A percentile compares a stretch with the other conserved stretches of the same genome.
phyloP scores from a whole-genome alignment of 2,329 filamentous ascomycete genomes.

The Aspergillus aculeatinus region DNA sequence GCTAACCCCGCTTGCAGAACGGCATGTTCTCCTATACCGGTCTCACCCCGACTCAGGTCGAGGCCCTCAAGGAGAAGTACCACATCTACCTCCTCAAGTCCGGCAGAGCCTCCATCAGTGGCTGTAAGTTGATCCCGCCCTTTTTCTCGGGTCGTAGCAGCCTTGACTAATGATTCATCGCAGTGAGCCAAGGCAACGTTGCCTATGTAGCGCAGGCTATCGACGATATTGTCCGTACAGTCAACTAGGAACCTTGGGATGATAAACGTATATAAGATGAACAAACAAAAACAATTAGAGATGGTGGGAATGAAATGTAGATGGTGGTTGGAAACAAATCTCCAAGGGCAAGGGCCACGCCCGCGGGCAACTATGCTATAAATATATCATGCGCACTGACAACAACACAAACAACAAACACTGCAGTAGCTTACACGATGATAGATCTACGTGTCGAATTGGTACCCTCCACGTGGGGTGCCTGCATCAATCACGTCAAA shows the following conservation, averaged over 20 bases:
- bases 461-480: not conserved
- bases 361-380: not conserved
- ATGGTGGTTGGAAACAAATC: not conserved
- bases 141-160: too few species aligned
- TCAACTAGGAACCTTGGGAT: conserved; percentile 20
- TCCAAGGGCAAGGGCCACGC: too few species aligned
- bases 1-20: conserved; percentile 26
- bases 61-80: conserved; percentile 41
- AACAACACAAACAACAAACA: not conserved
- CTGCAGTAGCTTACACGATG: not conserved
- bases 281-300: not conserved
- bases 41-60: conserved; percentile 47
- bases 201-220: conserved; percentile 41
- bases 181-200: conserved; percentile 43
- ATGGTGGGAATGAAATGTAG: not conserved
- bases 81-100: conserved; percentile 46
- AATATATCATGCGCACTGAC: too few species aligned
- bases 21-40: conserved; percentile 90
- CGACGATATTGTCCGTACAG: conserved; percentile 39
- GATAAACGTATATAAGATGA: not conserved
- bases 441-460: not conserved
- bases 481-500: too few species aligned
- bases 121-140: conserved; percentile 29
- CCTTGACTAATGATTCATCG: not conserved
- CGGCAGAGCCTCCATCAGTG: conserved; percentile 41